Base-by-base conservation (phyloP, 1,284 basidiomycete genomes). In the Trichosporon sp. region DNA sequence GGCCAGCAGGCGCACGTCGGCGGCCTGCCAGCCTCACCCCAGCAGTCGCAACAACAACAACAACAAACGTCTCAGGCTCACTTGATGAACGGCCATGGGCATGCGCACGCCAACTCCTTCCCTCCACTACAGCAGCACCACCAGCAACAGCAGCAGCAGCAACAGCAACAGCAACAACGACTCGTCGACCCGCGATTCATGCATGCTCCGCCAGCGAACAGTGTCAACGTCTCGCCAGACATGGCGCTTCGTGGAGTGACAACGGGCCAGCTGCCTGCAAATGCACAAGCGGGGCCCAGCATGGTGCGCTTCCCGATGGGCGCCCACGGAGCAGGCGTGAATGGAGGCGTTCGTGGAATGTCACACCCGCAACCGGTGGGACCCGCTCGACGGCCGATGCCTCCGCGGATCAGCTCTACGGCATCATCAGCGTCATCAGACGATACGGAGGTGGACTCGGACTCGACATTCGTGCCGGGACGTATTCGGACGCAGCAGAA, bases 371-470 rank as follows among this genome's bases (percentile, higher is more conserved):
- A 54, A 27, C 49, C 49, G 49, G 10, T 16, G 13, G 49, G 29
- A 27, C 49, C 16, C 27, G 25, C 25, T 25, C 25, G 14, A 27
- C 25, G 46, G 21, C 25, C 25, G 4, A n/a, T 29, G 46, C 16
- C 46, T 8, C 16, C 49, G 49, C 49, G 49, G 4, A 54, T 54
- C 27, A 54, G 49, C 29, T 54, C 49, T 14, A 13, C 19, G 25
- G 49, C 57, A 33, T 62, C 62, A 6, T 60, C 49, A 14, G 52
- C 63, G 16, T 58, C 59, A n/a, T 66, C 71, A 8, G 62, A 59
- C 27, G 71, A 67, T 23, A 71, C 74, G 1, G 73, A 73, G 27
- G 71, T 71, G 27, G 75, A 72, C 66, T 76, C 69, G 56, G 73
- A 73, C 66, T 67, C 71, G 34, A 74, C 73, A 1, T 71, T 72